Conservation (phyloP, 352 stramenopile species). For the Phytopythium aichiense region DNA sequence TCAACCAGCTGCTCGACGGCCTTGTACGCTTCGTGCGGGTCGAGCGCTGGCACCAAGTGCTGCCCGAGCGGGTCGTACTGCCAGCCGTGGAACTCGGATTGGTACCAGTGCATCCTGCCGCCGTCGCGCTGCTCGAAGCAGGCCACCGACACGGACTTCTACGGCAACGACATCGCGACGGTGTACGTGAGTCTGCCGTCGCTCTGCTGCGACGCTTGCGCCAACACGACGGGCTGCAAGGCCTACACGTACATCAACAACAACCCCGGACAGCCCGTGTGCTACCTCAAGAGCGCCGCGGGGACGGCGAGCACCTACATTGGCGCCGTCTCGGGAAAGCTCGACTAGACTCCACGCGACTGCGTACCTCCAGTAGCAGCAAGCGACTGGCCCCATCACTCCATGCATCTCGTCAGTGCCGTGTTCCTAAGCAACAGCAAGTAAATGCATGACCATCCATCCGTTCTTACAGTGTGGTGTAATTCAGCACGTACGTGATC, state of each 20-base stretch:
- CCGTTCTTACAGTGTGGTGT: background rate
- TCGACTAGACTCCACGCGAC: conserved; percentile 20
- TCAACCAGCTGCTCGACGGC: conserved; percentile 15
- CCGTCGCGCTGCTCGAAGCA: conserved; percentile 29
- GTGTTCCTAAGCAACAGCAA: background rate
- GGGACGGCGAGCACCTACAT: conserved; percentile 10
- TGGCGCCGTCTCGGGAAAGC: conserved; percentile 24
- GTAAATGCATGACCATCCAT: background rate
- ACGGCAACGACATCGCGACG: conserved; percentile 42
- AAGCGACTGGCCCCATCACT: background rate
- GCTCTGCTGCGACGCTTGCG: conserved; percentile 37
- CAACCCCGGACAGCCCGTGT: conserved; percentile 28
- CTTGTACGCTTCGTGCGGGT: conserved; percentile 18
- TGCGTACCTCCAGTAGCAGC: background rate
- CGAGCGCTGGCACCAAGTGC: conserved; percentile 19
- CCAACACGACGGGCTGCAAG: conserved; percentile 25
- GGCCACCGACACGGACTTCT: conserved; percentile 31
- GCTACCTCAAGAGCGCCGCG: conserved; percentile 36
- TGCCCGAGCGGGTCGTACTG: conserved; percentile 34
- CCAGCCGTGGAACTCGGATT: conserved; percentile 35
- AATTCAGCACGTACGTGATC: background rate
- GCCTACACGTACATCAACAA: conserved; percentile 51
- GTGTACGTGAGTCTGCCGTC: conserved; percentile 33
- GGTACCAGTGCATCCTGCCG: conserved; percentile 33
- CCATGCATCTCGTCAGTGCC: background rate